A percentile compares a stretch with the other conserved stretches of the same genome.
These are phyloP conservation scores for Agaricus bisporus DNA, from an alignment of 768 basidiomycete genomes.

Conservation along the genomic window DNA sequence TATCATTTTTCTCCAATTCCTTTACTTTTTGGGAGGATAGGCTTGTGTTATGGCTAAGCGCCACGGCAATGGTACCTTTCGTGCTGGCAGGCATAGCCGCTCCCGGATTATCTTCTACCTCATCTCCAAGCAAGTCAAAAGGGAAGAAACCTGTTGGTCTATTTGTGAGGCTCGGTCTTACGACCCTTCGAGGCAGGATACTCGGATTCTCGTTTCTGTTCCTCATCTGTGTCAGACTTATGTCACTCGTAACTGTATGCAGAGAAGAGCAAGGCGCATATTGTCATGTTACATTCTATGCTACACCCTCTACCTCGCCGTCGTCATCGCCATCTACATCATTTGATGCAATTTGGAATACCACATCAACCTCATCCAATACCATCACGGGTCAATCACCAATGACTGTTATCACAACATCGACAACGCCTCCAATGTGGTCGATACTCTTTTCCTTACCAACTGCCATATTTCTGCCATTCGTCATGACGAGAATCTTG, in stretches of 20 bases:
- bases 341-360: not conserved
- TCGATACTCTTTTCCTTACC: constrained; percentile 56
- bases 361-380: not conserved
- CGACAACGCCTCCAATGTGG: constrained; percentile 41
- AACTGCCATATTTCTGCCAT: constrained; percentile 50
- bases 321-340: not conserved
- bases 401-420: not conserved
- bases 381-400: not conserved
- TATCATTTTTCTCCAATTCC: constrained; percentile 87
- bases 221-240: constrained; percentile 64
- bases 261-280: constrained; percentile 91
- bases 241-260: constrained; percentile 80
- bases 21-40: constrained; percentile 98
- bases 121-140: not conserved
- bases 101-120: not conserved
- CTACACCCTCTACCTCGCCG: constrained; percentile 55
- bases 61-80: constrained; percentile 56
- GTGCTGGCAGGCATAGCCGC: constrained; percentile 50
- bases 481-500: constrained; percentile 49
- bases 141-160: not conserved
- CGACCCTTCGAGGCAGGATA: constrained; percentile 68
- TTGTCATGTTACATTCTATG: constrained; percentile 88
- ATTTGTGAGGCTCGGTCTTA: constrained; percentile 29
- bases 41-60: constrained; percentile 66
- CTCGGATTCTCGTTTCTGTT: constrained; percentile 65